Evolutionary conservation across 441 rosid genomes (phyloP).

Genomic region (Breynia disticha): DNA sequence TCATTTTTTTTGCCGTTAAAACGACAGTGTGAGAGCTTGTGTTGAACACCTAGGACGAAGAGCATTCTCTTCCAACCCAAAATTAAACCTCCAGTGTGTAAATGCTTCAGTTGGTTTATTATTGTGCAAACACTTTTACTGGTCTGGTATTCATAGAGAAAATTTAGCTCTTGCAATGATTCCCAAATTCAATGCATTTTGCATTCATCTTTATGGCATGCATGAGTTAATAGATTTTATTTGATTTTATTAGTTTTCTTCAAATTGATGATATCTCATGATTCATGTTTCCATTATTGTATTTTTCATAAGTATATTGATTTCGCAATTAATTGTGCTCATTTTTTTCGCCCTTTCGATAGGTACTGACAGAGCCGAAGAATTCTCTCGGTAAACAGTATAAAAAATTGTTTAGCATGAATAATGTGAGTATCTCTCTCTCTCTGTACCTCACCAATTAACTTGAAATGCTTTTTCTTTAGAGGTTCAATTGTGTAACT

Average conservation of each 20-base stretch:
- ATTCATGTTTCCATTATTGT: background rate
- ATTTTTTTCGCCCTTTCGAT: conserved; percentile 12
- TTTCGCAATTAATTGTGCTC: background rate
- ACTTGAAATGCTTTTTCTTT: background rate
- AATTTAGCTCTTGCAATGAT: background rate
- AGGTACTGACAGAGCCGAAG: conserved; percentile 87
- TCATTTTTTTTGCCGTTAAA: too few species aligned
- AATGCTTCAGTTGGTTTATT: too few species aligned
- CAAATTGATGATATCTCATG: background rate
- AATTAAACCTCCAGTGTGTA: too few species aligned
- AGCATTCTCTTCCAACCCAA: too few species aligned
- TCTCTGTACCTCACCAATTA: background rate
- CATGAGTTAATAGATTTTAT: background rate
- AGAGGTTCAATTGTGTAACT: background rate
- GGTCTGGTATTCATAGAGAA: too few species aligned
- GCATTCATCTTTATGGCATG: background rate
- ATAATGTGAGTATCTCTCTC: conserved; percentile 42
- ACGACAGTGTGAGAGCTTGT: too few species aligned
- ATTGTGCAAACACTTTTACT: too few species aligned
- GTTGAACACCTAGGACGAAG: too few species aligned
- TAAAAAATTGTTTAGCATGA: conserved; percentile 88
- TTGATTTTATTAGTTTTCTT: background rate
- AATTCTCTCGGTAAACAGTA: conserved; percentile 94
- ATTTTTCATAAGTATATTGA: too few species aligned
- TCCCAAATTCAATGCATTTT: background rate